Base-by-base conservation (phyloP, 441 rosid species). In the Gossypium gossypioides region DNA sequence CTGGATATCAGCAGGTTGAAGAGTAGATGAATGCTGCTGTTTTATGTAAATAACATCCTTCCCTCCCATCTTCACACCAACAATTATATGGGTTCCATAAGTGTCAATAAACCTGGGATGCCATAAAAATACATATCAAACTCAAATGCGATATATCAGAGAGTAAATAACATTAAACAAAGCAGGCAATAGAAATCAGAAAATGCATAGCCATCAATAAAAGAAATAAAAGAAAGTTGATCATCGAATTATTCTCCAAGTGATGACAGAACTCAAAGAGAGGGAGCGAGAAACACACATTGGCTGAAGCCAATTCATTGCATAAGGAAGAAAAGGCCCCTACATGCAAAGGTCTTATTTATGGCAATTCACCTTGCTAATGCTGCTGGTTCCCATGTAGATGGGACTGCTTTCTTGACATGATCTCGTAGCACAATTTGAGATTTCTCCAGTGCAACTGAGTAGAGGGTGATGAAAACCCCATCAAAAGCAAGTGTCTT, bases 401-500 rank as follows among this genome's bases (percentile, higher is more conserved):
- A 71, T 55, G 98, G 98, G 27, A 92, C 97, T 8, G 95, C 91
- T 75, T 84, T 83, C 83, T 89, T 92, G 25, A 94, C 96, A 82
- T 78, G 89, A 50, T 94, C 90, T 37, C 86, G 78, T 32, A 92
- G 89, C 51, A 86, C 82, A 76, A 95, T 75, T 19, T 86, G 96
- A 75, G 97, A 91, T 74, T 89, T 92, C 76, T 88, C 97, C 81
- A 95, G 76, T 32, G 93, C 97, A 78, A 91, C 87, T 5, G 93
- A 83, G 77, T 92, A 95, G 8, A 92, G 82, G 12, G 93, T 88
- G 81, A 95, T 92, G 44, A 88, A 89, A n/a, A 89, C 84, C 68
- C 99, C 99, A 85, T 95, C 97, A 76, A 92, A 95, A 62, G 97
- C 90, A 59, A 95, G 97, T 69, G 83, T 85, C 80, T 91, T 95